A percentile compares a stretch with the other conserved stretches of the same genome.
Evolutionary conservation across 1,139 yeast species (phyloP).

Genomic region (Candida glucosophila): DNA sequence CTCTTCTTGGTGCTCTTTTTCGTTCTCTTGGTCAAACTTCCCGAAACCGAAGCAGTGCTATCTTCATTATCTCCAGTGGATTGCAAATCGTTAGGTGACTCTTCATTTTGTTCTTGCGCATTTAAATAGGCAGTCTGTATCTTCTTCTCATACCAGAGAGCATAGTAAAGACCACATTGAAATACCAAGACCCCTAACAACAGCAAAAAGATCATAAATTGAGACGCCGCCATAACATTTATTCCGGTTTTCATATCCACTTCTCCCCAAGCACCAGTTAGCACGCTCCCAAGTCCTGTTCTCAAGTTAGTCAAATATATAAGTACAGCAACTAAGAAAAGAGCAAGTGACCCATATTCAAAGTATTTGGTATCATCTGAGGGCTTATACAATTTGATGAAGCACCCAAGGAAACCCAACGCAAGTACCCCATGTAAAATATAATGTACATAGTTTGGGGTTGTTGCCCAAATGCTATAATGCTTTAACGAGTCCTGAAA

Average conservation of each 20-base stretch:
- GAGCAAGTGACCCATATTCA: slow-evolving; percentile 78
- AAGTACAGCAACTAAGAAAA: slow-evolving; percentile 63
- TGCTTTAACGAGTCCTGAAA: slow-evolving; percentile 61
- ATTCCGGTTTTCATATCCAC: slow-evolving; percentile 80
- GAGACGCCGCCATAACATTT: slow-evolving; percentile 87
- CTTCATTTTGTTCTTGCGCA: too few relatives aligned
- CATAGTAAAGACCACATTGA: slow-evolving; percentile 87
- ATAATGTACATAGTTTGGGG: slow-evolving; percentile 53
- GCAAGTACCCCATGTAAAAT: slow-evolving; percentile 50
- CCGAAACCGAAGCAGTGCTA: too few relatives aligned
- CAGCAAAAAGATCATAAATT: slow-evolving; percentile 64
- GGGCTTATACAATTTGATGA: slow-evolving; percentile 80
- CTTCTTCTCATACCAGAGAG: slow-evolving; percentile 62
- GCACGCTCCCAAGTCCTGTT: slow-evolving; percentile 67
- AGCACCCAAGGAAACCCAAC: slow-evolving; percentile 64
- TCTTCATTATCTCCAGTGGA: too few relatives aligned
- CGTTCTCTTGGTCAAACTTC: too few relatives aligned
- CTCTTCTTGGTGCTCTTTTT: too few relatives aligned
- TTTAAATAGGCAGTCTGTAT: slow-evolving; percentile 47
- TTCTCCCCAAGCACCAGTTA: slow-evolving; percentile 84
- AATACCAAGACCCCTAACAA: slow-evolving; percentile 71
- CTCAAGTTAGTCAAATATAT: slow-evolving; percentile 81
- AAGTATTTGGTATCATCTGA: slow-evolving; percentile 73
- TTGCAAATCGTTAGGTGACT: too few relatives aligned
- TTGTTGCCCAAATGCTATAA: slow-evolving; percentile 61